Evolutionary conservation across 2,329 filamentous ascomycete species (phyloP), one percentile per base, ranked within the genome.

Genomic region (Aspergillus viridinutans): DNA sequence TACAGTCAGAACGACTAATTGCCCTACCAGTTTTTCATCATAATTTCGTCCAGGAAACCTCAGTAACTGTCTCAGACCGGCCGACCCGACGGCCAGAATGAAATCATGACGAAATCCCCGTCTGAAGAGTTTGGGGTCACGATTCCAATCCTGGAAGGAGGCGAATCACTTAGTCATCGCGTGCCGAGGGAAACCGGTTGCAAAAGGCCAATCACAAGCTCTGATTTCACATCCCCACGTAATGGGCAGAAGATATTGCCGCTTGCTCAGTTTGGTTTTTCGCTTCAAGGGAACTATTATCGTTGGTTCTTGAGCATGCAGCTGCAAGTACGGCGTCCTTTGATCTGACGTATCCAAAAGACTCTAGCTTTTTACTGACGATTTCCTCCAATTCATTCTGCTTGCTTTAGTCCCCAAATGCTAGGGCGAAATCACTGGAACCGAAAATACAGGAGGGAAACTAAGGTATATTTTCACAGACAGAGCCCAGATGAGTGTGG

Each of bases 181-280:
- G 14, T 57, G 56, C 62, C 62, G 64, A 59, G 59, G 54, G 55
- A 50, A 59, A 47, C 55, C 59, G 58, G 58, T 40, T n/a, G 43
- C 26, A 20, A 1, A 29, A 51, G 28, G 28, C 69, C 69, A 72
- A 72, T 72, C 62, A 71, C 38, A 47, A 23, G 1, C 8, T 40
- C 23, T n/a, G 49, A 58, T 61, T 62, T 54, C 43, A 57, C 59
- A 60, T 61, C 56, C 56, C 40, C 53, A 64, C 61, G 61, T 63
- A 60, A 52, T 62, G 64, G 69, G 66, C 65, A 66, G 67, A 71
- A 71, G 60, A 59, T 66, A 72, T 71, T 71, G 64, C 69, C 70
- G 69, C 61, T 65, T 58, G 59, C 58, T 61, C 59, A 14, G 58
- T 52, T 25, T 61, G 47, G 52, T 59, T 61, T 62, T 64, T 64